Conservation (phyloP, 768 basidiomycete genomes). For the Lentinus tigrinus region DNA sequence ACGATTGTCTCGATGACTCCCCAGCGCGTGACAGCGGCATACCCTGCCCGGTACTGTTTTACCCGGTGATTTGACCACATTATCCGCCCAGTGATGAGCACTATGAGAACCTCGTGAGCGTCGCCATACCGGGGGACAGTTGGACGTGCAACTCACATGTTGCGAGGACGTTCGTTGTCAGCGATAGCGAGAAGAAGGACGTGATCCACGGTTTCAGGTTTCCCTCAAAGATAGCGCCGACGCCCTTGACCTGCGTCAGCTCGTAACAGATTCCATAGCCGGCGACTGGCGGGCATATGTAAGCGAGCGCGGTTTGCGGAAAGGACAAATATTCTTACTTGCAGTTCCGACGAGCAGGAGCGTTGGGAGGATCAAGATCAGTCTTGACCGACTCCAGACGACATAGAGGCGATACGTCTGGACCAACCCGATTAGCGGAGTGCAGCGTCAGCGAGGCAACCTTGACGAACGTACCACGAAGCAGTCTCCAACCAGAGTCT, state of each 20-base stretch:
- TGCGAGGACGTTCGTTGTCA: neutral
- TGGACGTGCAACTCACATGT: neutral
- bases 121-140: neutral
- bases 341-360: conserved; percentile 3
- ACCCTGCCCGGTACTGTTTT: neutral
- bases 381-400: neutral
- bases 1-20: conserved; percentile 8
- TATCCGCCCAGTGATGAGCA: conserved; percentile 1
- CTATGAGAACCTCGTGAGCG: neutral
- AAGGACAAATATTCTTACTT: neutral
- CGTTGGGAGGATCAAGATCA: conserved; percentile 1
- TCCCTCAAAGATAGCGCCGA: neutral
- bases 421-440: neutral
- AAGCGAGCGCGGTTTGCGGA: neutral
- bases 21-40: neutral
- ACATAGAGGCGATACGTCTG: conserved; percentile 11
- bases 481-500: conserved; percentile 6
- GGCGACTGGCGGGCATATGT: neutral
- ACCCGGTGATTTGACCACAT: conserved; percentile 3
- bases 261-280: neutral
- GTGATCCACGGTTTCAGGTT: neutral
- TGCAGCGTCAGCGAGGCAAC: neutral
- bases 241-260: neutral
- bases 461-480: conserved; percentile 1
- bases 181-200: neutral